phyloP scores from a whole-genome alignment of 2,329 filamentous ascomycete genomes.

The Seiridium unicorne region DNA sequence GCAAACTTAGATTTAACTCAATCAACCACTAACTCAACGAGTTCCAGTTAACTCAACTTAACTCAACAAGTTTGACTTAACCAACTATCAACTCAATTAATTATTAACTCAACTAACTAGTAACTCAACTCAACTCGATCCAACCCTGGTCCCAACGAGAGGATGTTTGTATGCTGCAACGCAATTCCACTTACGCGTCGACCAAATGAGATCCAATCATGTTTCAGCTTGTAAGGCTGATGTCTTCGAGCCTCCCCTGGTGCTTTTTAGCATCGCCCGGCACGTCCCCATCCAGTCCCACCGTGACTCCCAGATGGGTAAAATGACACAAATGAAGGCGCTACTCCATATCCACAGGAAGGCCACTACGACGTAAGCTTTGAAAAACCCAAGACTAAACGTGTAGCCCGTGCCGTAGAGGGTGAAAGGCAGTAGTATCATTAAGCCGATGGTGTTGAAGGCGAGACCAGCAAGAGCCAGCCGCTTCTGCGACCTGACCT shows the following conservation, averaged over 20 bases:
- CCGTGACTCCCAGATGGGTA: slow-evolving; percentile 32
- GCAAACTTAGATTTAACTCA: too few relatives aligned
- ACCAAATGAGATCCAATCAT: not conserved
- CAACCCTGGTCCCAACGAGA: too few relatives aligned
- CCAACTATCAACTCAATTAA: too few relatives aligned
- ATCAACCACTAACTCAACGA: too few relatives aligned
- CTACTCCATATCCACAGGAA: slow-evolving; percentile 39
- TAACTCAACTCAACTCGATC: too few relatives aligned
- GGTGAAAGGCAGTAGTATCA: slow-evolving; percentile 36
- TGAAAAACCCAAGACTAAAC: slow-evolving; percentile 32
- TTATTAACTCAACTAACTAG: too few relatives aligned
- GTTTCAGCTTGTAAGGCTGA: not conserved
- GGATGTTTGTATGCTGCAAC: too few relatives aligned
- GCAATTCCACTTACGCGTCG: too few relatives aligned
- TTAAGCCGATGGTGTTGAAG: slow-evolving; percentile 32
- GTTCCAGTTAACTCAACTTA: too few relatives aligned
- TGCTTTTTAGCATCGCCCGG: not conserved
- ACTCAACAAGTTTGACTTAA: too few relatives aligned
- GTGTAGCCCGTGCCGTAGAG: slow-evolving; percentile 35
- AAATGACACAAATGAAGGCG: slow-evolving; percentile 35
- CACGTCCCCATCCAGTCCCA: not conserved
- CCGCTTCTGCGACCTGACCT: slow-evolving; percentile 36
- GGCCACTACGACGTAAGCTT: slow-evolving; percentile 35
- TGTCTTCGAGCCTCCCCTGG: not conserved
- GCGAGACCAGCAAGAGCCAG: slow-evolving; percentile 33